Percentiles rank a stretch among this genome's conserved stretches.
phyloP scores from a whole-genome alignment of 352 stramenopile genomes.

The Blastocystis sp. region DNA sequence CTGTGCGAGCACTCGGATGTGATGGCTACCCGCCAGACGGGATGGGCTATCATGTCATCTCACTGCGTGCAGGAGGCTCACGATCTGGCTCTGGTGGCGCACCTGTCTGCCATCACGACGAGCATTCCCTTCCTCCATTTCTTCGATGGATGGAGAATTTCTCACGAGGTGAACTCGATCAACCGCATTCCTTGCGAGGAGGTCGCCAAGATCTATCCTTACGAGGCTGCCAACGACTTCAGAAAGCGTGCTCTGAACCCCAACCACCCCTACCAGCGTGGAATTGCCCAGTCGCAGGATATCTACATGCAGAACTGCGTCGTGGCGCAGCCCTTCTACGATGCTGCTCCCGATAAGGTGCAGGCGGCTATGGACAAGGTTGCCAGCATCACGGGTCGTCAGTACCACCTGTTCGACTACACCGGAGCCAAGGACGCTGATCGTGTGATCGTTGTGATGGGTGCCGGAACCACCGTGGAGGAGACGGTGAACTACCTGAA shows the following conservation, averaged over 20 bases:
- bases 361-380: slow-evolving; percentile 70
- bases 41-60: slow-evolving; percentile 68
- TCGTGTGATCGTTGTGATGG: slow-evolving; percentile 68
- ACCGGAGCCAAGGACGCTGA: slow-evolving; percentile 66
- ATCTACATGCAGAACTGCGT: slow-evolving; percentile 55
- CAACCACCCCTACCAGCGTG: slow-evolving; percentile 40
- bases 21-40: slow-evolving; percentile 71
- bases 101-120: slow-evolving; percentile 65
- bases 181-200: slow-evolving; percentile 63
- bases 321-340: slow-evolving; percentile 51
- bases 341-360: slow-evolving; percentile 65
- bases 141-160: slow-evolving; percentile 69
- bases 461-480: slow-evolving; percentile 64
- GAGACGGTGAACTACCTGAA: slow-evolving; percentile 69
- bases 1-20: slow-evolving; percentile 77
- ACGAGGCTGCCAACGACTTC: slow-evolving; percentile 52
- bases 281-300: slow-evolving; percentile 39
- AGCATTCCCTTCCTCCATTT: slow-evolving; percentile 70
- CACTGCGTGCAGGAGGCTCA: slow-evolving; percentile 68
- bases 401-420: slow-evolving; percentile 74
- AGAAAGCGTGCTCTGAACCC: slow-evolving; percentile 58
- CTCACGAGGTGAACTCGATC: slow-evolving; percentile 66
- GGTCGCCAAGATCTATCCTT: slow-evolving; percentile 63
- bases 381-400: slow-evolving; percentile 68
- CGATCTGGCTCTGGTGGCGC: slow-evolving; percentile 69